These are phyloP conservation scores for Mangifera indica DNA, from an alignment of 345 rosid genomes.

Conservation along the genomic window DNA sequence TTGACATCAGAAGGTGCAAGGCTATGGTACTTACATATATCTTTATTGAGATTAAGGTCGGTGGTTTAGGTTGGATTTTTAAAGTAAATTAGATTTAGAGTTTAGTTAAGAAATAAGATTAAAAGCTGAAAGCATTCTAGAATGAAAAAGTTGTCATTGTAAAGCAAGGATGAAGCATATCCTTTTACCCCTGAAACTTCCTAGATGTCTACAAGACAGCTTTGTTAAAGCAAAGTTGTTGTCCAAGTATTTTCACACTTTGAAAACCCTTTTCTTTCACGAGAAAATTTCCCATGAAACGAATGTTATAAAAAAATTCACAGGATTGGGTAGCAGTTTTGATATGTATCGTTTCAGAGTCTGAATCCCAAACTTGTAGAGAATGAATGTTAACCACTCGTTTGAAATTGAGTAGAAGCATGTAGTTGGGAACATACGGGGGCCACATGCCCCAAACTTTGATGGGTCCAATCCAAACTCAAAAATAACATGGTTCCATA, in stretches of 20 bases:
- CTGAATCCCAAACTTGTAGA: too few species aligned
- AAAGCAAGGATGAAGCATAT: neutral
- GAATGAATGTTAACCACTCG: too few species aligned
- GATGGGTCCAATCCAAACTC: constrained; percentile 24
- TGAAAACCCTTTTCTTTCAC: too few species aligned
- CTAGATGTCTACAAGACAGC: neutral
- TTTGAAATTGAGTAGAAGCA: neutral
- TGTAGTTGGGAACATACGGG: constrained; percentile 8
- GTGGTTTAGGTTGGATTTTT: neutral
- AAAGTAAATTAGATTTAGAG: too few species aligned
- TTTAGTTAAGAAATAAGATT: too few species aligned
- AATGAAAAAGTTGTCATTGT: too few species aligned
- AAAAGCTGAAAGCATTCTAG: too few species aligned
- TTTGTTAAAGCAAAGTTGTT: neutral
- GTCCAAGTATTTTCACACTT: neutral
- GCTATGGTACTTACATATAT: neutral
- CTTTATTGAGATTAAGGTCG: neutral
- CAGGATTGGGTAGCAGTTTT: too few species aligned
- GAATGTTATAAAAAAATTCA: too few species aligned
- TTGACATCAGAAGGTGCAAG: constrained; percentile 6
- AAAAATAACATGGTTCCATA: neutral
- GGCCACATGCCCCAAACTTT: constrained; percentile 18
- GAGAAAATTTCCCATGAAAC: too few species aligned
- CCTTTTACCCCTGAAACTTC: neutral
- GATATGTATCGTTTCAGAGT: too few species aligned